Percentiles rank a stretch among this genome's conserved stretches.
Evolutionary conservation across 2,329 filamentous ascomycete genomes (phyloP).

Genomic region (Epichloe coenophiala): DNA sequence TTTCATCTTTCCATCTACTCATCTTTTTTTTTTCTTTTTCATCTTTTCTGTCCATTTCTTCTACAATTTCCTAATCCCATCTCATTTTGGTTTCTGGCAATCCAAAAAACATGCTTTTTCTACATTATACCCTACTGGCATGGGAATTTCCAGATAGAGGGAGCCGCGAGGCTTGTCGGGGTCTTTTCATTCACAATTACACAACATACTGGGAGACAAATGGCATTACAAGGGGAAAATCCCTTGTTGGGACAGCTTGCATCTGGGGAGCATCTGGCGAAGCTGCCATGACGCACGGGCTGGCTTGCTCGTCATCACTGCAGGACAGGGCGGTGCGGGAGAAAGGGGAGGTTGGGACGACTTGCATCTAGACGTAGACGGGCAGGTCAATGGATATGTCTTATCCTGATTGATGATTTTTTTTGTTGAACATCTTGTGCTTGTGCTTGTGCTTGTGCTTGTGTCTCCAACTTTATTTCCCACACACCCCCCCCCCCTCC

Average conservation of each 20-base stretch:
- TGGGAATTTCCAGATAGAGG: constrained; percentile 22
- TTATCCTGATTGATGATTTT: too few relatives aligned
- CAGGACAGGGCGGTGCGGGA: neutral
- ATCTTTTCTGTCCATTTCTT: constrained; percentile 8
- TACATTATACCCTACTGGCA: constrained; percentile 19
- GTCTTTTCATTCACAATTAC: neutral
- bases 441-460: too few relatives aligned
- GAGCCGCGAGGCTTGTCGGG: constrained; percentile 25
- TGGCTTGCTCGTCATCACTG: too few relatives aligned
- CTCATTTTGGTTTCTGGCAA: neutral
- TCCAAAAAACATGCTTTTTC: constrained; percentile 8
- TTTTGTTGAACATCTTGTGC: too few relatives aligned
- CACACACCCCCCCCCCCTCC: too few relatives aligned
- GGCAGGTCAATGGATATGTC: too few relatives aligned
- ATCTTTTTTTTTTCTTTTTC: constrained; percentile 5
- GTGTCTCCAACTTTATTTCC: too few relatives aligned
- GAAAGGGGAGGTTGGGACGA: neutral
- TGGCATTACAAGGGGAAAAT: too few relatives aligned
- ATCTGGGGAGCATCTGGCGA: too few relatives aligned
- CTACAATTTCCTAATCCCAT: neutral
- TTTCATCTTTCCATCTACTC: neutral
- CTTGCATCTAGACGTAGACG: too few relatives aligned
- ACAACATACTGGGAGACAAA: neutral
- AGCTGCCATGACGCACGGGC: too few relatives aligned
- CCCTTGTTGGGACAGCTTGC: too few relatives aligned